Evolutionary conservation across 306 rosid species (phyloP), one percentile per base, ranked within the genome.

Genomic region (Cucumis hystrix): DNA sequence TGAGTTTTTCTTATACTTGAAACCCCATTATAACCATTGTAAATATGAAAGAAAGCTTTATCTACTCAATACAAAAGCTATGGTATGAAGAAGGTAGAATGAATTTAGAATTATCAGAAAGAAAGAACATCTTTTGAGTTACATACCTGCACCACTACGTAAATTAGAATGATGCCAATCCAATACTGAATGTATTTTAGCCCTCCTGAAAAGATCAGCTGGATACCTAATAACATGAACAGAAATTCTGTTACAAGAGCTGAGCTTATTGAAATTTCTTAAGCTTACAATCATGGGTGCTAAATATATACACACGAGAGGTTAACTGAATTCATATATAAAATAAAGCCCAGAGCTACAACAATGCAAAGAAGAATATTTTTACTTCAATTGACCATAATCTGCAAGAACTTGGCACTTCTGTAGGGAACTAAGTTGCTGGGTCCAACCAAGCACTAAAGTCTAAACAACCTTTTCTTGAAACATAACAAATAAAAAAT

Each of bases 111-210:
- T 51, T 25, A 21, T 51, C 43, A 57, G 59, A 66, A 79, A 71
- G 15, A 72, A 21, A 56, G 20, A 78, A 62, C 30, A 58, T 76
- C 33, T 70, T 49, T 60, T 66, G 49, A 73, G 62, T 70, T 33
- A 75, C 33, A 39, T 75, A 95, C 97, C 92, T 83, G 98, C 87
- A 21, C 98, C 93, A 12, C 14, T 85, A 47, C 97, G 97, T 86
- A 95, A 84, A 70, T 95, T 89, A 61, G 84, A 80, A 81, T 95
- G 98, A 76, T 95, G 91, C 98, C 97, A 95, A 85, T 92, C 91
- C 87, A 95, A 80, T 39, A 92, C 92, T 0, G 91, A 88, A 71
- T 95, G 82, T 51, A 92, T 88, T 87, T 80, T 92, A 79, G 97
- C 96, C 88, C 91, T 91, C 88, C 89, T 84, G 55, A 84, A 85